A percentile compares a stretch with the other conserved stretches of the same genome.
Evolutionary conservation across 345 rosid genomes (phyloP).

Genomic region (Lenwebbia sp.): DNA sequence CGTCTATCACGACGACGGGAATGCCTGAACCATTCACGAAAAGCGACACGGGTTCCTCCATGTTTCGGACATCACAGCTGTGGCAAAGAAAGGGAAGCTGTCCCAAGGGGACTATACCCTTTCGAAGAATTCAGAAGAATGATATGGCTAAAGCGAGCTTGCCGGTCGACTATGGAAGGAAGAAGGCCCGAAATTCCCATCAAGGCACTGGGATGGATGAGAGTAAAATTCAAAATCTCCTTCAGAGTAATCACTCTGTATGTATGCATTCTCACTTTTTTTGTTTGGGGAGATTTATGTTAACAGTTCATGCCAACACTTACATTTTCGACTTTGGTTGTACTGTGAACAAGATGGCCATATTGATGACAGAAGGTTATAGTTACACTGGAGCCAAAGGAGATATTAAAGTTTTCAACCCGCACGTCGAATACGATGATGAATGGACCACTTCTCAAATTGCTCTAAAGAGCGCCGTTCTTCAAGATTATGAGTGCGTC

Average conservation of each 20-base stretch:
- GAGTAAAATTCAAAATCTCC: constrained; percentile 8
- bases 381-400: constrained; percentile 40
- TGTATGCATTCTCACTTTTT: not conserved
- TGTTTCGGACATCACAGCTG: constrained; percentile 11
- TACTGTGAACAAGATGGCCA: constrained; percentile 22
- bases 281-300: not conserved
- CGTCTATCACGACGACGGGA: not conserved
- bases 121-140: constrained; percentile 12
- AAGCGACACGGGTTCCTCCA: not conserved
- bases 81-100: constrained; percentile 44
- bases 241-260: constrained; percentile 33
- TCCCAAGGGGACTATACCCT: constrained; percentile 36
- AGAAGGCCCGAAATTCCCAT: constrained; percentile 3
- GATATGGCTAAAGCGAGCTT: not conserved
- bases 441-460: constrained; percentile 37
- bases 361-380: constrained; percentile 29
- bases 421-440: constrained; percentile 32
- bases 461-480: constrained; percentile 30
- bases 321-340: not conserved
- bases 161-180: not conserved
- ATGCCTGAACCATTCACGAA: not conserved
- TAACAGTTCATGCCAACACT: not conserved
- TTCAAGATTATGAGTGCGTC: constrained; percentile 26
- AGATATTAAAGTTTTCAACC: constrained; percentile 40
- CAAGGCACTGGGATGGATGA: not conserved